Evolutionary conservation across 2,329 filamentous ascomycete genomes (phyloP).

Genomic region (Aplosporella prunicola): DNA sequence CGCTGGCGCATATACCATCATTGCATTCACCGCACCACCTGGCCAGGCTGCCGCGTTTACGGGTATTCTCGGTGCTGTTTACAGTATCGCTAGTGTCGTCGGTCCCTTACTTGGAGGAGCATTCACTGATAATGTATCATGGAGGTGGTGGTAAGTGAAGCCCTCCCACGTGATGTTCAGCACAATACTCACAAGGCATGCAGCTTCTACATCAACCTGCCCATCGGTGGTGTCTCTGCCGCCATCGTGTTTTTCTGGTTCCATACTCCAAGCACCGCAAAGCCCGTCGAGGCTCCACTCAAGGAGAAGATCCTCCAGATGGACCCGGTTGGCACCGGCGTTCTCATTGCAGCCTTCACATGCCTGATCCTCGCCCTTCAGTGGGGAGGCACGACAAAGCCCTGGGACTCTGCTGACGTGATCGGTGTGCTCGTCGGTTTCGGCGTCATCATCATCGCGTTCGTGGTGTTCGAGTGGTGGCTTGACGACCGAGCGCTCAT

Average conservation of each 20-base stretch:
- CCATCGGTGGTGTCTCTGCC: conserved; percentile 33
- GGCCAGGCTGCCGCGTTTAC: conserved; percentile 29
- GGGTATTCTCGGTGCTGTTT: conserved; percentile 29
- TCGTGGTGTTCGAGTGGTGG: conserved; percentile 28
- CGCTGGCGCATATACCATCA: conserved; percentile 31
- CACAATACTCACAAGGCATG: background rate
- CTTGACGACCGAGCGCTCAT: conserved; percentile 34
- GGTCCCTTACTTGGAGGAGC: conserved; percentile 36
- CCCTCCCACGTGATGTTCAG: background rate
- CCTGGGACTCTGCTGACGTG: conserved; percentile 28
- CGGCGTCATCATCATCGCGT: conserved; percentile 25
- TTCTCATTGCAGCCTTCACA: conserved; percentile 31
- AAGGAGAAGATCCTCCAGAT: conserved; percentile 35
- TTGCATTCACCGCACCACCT: conserved; percentile 35
- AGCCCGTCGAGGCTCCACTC: conserved; percentile 16
- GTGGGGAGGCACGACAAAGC: conserved; percentile 28
- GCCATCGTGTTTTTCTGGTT: conserved; percentile 33
- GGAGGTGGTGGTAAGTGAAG: conserved; percentile 26
- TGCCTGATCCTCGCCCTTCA: conserved; percentile 40
- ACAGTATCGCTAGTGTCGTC: conserved; percentile 26
- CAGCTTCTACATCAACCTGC: conserved; percentile 38
- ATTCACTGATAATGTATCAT: conserved; percentile 32
- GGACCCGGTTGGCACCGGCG: conserved; percentile 34
- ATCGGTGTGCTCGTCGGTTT: conserved; percentile 39
- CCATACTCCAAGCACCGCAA: conserved; percentile 22